Base-by-base conservation (phyloP, 2,329 filamentous ascomycete genomes). In the Neopestalotiopsis clavispora region DNA sequence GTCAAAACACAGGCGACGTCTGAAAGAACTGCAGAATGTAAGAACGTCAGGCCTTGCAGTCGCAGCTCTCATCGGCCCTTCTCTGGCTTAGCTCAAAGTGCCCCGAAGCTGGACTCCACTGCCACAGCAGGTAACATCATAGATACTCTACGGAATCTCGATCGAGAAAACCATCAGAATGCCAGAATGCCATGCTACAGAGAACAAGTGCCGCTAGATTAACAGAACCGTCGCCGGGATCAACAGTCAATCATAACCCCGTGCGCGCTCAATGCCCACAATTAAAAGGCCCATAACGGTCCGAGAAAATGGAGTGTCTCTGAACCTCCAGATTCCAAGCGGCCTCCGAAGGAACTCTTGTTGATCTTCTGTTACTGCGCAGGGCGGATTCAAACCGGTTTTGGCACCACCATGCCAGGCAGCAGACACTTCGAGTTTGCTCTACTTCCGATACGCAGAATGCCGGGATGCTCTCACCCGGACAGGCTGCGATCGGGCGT, bases 151-250 rank as follows among this genome's bases (percentile, higher is more conserved):
- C 45, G 45, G 1, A 52, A 52, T 52, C 45, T 52, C 45, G 45
- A 52, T 52, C 45, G n/a, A 52, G 45, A 12, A 52, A 52, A 52
- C n/a, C 23, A 52, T n/a, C 45, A 52, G 45, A 52, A 52, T 52
- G 45, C 45, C 45, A 52, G 17, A 52, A 52, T 52, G 45, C 45
- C 45, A 52, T 52, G 45, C n/a, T 52, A 52, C 45, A 52, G 45
- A 52, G 17, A 20, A 9, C 45, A 23, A 52, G 45, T 52, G 45
- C 45, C 45, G n/a, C 45, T 52, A 52, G 17, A 52, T 10, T 23
- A 7, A 52, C 45, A 52, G 17, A 52, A 20, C 45, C 45, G 45
- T 52, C 45, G 17, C 45, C 45, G 45, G 45, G 45, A 52, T 52
- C 45, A 52, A 52, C 45, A 52, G 45, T 23, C 45, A 52, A 52